Base-by-base conservation (phyloP, 345 rosid genomes). In the Moringa oleifera region DNA sequence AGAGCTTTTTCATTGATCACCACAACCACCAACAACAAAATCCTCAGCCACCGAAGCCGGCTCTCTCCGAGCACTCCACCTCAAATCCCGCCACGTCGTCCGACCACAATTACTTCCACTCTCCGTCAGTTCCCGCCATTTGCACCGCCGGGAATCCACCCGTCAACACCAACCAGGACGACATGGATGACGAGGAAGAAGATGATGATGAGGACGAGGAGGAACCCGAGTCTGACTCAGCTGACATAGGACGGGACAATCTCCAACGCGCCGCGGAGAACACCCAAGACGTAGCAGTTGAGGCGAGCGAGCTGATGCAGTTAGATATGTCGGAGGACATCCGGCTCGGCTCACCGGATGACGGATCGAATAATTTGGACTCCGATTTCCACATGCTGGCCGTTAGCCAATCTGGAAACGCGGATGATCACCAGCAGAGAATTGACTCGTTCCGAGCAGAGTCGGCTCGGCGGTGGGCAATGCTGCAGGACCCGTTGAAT, bases 271-370 rank as follows among this genome's bases (percentile, higher is more conserved):
- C 21, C 53, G 25, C n/a, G 13, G 61, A 23, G 12, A 55, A 23
- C 13, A 71, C 51, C 0, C 68, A 23, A 22, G 60, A 59, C 15
- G 62, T 68, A 0, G 56, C 60, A 1, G 76, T 77, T 0, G 88
- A 83, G 71, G 88, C 82, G 20, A 83, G 80, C 62, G 84, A 85
- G 70, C 80, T 82, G 12, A 79, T 81, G 86, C 86, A 78, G 57
- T 62, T 83, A 24, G 91, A 83, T 55, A 85, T 88, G 93, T 88
- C 97, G 2, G 95, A 85, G 66, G 95, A 83, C 53, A 84, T 90
- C 57, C 79, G 89, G 68, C 68, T 85, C 36, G 93, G 95, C 13
- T 90, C 97, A 10, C 97, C 93, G 0, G 91, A 88, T 45, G 93
- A 85, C 9, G 85, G 69, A 25, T 90, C 95, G 0, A 90, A 79